Base-by-base conservation (phyloP, 1,284 basidiomycete genomes). In the Ceratobasidium sp. region DNA sequence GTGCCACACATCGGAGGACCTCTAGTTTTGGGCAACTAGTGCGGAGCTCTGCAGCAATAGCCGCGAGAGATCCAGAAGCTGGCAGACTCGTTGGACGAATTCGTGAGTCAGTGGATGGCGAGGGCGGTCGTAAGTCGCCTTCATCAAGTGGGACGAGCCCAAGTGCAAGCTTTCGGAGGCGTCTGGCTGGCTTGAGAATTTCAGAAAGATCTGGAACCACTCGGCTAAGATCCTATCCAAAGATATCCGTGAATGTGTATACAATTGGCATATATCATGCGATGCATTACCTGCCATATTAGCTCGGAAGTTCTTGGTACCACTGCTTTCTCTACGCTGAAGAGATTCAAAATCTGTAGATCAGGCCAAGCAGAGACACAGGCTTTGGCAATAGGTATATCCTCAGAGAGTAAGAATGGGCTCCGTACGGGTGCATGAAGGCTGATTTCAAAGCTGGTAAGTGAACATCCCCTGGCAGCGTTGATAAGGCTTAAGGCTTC, bases 351-450 rank as follows among this genome's bases (percentile, higher is more conserved):
- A 12, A 53, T 69, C 49, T 33, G n/a, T 15, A 69, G 28, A 12
- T n/a, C 42, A 53, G 67, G 67, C 67, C 67, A 69, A 39, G 67
- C 46, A 33, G 18, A 20, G 15, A 53, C 49, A 53, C 67, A 69
- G 18, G 67, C 46, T 28, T 33, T 6, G 5, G 53, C 67, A 10
- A 69, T 46, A 42, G 23, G 18, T 28, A 33, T 18, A 7, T 26
- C n/a, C 10, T 69, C 49, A 23, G 15, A 13, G 39, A 33, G 33
- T 33, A 33, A 33, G 33, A 33, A 33, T 33, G 33, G 33, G 33
- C 33, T 33, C 33, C 33, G 33, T 33, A 33, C 33, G 33, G 33
- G 33, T 33, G 33, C 33, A 33, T 33, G 33, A 33, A 33, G 33
- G 33, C 33, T 33, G 33, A 33, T 33, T 33, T 33, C 33, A 33